Base-by-base conservation (phyloP, 768 basidiomycete genomes). In the Agaricus sinodeliciosus region DNA sequence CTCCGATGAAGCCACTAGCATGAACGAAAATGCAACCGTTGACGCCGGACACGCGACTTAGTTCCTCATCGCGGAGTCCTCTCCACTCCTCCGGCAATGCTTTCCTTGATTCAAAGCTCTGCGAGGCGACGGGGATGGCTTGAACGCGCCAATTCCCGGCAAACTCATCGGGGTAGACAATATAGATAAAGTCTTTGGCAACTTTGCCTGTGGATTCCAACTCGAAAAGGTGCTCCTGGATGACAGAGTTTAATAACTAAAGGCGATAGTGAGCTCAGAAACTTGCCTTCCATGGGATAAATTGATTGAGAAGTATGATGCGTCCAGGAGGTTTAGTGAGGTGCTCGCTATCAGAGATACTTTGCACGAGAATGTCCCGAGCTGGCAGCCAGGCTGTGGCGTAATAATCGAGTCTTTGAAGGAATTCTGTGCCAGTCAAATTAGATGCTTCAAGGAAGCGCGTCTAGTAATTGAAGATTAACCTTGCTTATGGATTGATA, bases 1-100 rank as follows among this genome's bases (percentile, higher is more conserved):
- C 94, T 61, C 96, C 96, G 62, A 94, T 98, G 67, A 99, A 99
- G 7, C 96, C 96, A 54, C 87, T 88, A 0, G 94, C 92, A 69
- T 99, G 96, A 22, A 94, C 84, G 63, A 99, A 99, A 49, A 96
- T 81, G 48, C 94, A 79, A 1, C 85, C 92, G 0, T 81, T 78
- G 55, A 97, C 82, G 2, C 91, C 90, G 13, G 81, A 81, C 6
- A 80, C 69, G 58, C 79, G 70, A 43, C 85, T 87, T 37, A 99
- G 72, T 42, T 79, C 78, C 9, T 90, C 87, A 66, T 98, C 95
- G 43, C 96, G 76, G 36, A 93, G 69, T 5, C 96, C 96, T 56
- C 94, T 79, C 96, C 96, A 99, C 57, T 76, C 74, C 63, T 96
- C 93, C 1, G 96, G 96, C 37, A 99, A 73, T 1, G 93, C 84